Base-by-base conservation (phyloP, 176 grass and related monocot species). In the Areca catechu region DNA sequence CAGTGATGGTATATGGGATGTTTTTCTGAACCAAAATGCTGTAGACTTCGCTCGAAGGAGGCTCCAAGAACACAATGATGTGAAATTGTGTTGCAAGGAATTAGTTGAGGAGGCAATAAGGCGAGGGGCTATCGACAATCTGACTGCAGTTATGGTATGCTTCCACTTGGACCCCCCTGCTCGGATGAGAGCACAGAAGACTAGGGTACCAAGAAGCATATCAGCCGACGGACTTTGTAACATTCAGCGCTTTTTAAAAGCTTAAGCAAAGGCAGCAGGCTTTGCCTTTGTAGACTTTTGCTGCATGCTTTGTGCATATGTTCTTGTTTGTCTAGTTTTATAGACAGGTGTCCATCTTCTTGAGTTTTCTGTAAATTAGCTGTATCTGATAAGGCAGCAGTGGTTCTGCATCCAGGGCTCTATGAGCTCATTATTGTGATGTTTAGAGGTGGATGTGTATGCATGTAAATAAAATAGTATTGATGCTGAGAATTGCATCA, bases 1-100 rank as follows among this genome's bases (percentile, higher is more conserved):
- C 62, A 82, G 93, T 16, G 93, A 98, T 18, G 93, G 93, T 34
- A 67, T 98, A 54, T 98, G 93, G 93, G 93, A 98, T 14, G 86
- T 52, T 69, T 98, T 92, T 81, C 83, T 81, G 1, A 98, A 67
- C 75, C 88, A 92, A 66, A 98, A 98, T 18, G 88, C 84, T 0
- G 88, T 98, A 66, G 87, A 92, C 29, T 89, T 98, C 1, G 73
- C 69, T 0, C 70, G 84, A 22, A 51, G 60, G 20, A 68, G 25
- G 73, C 77, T 98, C 24, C 93, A 85, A 63, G 78, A 92, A 4
- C 93, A 98, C 85, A 98, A 92, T 14, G 76, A 98, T 56, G 56
- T 68, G 27, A 80, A 71, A 48, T 28, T 63, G 20, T 98, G 93
- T 65, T 98, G 88, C 69, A 89, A 69, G 76, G 70, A 98, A 28